These are phyloP conservation scores for Voacanga thouarsii DNA, from an alignment of 257 asterid species.

Conservation along the genomic window DNA sequence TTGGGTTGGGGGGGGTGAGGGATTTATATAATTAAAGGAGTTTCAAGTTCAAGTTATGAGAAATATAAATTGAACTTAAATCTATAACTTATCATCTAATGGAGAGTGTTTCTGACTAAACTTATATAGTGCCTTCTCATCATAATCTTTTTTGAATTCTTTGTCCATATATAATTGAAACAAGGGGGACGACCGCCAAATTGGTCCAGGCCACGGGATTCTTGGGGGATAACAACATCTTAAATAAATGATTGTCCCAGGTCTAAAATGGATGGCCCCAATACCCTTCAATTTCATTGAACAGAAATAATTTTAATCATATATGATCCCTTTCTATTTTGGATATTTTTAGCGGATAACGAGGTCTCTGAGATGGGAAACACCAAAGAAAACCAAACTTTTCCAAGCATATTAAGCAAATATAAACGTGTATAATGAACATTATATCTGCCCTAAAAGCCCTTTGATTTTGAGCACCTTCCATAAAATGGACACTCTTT, in stretches of 20 bases:
- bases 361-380: conserved; percentile 15
- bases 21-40: no score
- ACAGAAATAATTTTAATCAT: not conserved
- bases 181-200: conserved; percentile 50
- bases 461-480: no score
- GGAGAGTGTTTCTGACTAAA: no score
- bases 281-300: conserved; percentile 4
- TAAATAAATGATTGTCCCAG: not conserved
- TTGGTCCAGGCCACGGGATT: conserved; percentile 53
- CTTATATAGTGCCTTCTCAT: no score
- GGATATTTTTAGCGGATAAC: conserved; percentile 10
- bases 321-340: not conserved
- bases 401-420: not conserved
- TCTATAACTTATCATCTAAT: no score
- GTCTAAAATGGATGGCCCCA: conserved; percentile 10
- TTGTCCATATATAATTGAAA: conserved; percentile 4
- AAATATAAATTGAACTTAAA: no score
- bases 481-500: no score
- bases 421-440: no score
- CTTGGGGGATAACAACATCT: conserved; percentile 19
- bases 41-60: no score
- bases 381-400: conserved; percentile 8
- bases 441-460: no score
- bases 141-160: not conserved
- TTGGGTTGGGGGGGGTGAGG: no score